Evolutionary conservation across 1,284 basidiomycete species (phyloP), one percentile per base, ranked within the genome.

Genomic region (Cryptococcus sp.): DNA sequence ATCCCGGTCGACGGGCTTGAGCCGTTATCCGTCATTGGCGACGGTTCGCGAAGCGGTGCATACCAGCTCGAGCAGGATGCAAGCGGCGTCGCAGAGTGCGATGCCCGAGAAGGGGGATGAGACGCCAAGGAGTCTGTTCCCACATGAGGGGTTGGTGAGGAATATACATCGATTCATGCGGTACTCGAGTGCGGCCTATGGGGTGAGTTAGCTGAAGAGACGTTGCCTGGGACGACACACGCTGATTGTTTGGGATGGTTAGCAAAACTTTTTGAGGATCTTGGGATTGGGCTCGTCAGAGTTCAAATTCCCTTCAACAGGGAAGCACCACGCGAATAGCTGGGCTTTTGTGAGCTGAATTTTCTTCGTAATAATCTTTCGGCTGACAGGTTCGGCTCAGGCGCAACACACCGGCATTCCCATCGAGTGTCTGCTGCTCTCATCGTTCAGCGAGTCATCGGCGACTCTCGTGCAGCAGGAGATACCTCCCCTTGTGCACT

Each of bases 111-210:
- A 35, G 24, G 56, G 51, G 4, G 56, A 56, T 16, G 65, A 61
- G 20, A 55, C 64, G 8, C 59, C 66, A 2, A 57, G 53, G 9
- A 61, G 60, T 48, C 67, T 77, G 15, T 81, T 79, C 56, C 80
- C 80, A 0, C 69, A 71, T 35, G 71, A 73, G 16, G 74, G 77
- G 40, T 63, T 81, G 16, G 72, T 80, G 43, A 66, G 67, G 47
- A 82, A 82, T 55, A 70, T 82, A 44, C 76, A 79, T 53, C 70
- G 75, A 4, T 82, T 80, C 60, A 79, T 80, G 73, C 68, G 78
- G 18, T 81, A 79, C 63, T 73, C 77, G 9, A 75, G 71, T 20
- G 79, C 79, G 0, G 79, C 79, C 6, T 80, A 80, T 52, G 79
- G 79, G 2, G 64, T 52, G 66, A 61, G 61, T 73, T 65, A 21